Evolutionary conservation across 352 stramenopile genomes (phyloP), one percentile per base, ranked within the genome.

Genomic region (Pythium phragmiticola): DNA sequence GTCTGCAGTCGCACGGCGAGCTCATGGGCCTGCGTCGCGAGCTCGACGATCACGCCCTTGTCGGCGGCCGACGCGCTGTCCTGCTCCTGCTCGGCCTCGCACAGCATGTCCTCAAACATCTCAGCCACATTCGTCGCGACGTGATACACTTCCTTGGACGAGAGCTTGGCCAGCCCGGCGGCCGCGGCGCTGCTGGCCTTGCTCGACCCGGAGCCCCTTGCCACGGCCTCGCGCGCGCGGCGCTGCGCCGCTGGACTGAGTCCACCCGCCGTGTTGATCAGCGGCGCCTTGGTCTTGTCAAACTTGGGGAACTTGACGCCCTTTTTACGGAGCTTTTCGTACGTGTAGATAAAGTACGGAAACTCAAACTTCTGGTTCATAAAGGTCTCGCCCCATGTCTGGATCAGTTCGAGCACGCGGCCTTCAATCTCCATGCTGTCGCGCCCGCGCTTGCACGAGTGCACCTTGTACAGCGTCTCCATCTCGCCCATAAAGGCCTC

Each of bases 21-120:
- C 50, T 91, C 80, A 65, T 73, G 56, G 16, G 82, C 75, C 63
- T 93, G 77, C 7, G 69, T 56, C 12, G 77, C 78, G 41, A 93
- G 68, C 66, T 93, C 84, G n/a, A 84, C 73, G 60, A 91, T 90
- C 48, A 89, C 82, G 0, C 80, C 82, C 9, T 75, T 68, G 28
- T 69, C 77, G 4, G 57, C 66, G 7, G 87, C 78, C 1, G 70
- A 74, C 47, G 76, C 73, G 1, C 67, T 23, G 12, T 77, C 53
- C 39, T 87, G 89, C 53, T 80, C 71, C 0, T 86, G 90, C 59
- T 83, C 74, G 0, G 72, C 78, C 57, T 91, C 84, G 54, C 77
- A 74, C 23, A 93, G 66, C 84, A 93, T 91, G 63, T 93, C 84
- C 39, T 93, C 84, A 59, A 93, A 88, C 84, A 93, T 93, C 60